Conservation (phyloP, 805 yeast genomes). For the Barnettozyma salicaria region DNA sequence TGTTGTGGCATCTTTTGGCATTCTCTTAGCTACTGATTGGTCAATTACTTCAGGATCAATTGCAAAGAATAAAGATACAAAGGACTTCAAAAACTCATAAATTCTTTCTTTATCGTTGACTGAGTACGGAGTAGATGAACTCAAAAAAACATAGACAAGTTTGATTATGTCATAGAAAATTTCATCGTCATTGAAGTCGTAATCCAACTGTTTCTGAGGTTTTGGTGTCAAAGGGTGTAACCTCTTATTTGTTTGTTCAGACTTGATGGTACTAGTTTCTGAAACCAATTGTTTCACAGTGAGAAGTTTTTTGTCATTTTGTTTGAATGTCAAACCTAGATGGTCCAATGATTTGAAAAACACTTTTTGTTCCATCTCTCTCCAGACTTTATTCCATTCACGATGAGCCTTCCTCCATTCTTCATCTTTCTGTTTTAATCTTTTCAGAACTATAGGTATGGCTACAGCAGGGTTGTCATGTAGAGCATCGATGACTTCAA, state of each 20-base stretch:
- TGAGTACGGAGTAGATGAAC: constrained; percentile 68
- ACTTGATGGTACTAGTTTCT: constrained; percentile 87
- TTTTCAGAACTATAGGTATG: constrained; percentile 84
- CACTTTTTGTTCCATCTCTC: constrained; percentile 94
- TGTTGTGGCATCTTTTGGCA: constrained; percentile 17
- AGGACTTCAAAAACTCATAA: constrained; percentile 61
- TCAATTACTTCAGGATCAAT: constrained; percentile 46
- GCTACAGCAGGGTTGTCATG: constrained; percentile 95
- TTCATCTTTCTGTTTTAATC: constrained; percentile 96
- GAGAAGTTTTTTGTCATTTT: constrained; percentile 86
- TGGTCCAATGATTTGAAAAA: constrained; percentile 93
- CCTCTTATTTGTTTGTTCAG: constrained; percentile 84
- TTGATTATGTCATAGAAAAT: constrained; percentile 69
- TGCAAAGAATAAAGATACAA: constrained; percentile 67
- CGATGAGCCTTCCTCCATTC: constrained; percentile 98
- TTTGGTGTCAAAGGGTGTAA: constrained; percentile 80
- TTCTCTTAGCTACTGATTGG: constrained; percentile 30
- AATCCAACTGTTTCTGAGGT: constrained; percentile 71
- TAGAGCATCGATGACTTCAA: constrained; percentile 91
- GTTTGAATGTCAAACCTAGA: constrained; percentile 92
- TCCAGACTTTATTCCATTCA: constrained; percentile 99
- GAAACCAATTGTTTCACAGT: constrained; percentile 87
- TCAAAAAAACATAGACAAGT: constrained; percentile 60
- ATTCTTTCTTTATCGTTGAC: constrained; percentile 74
- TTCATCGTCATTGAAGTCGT: constrained; percentile 55